Percentiles rank a stretch among this genome's conserved stretches.
Evolutionary conservation across 73 alveolate species (phyloP).

Genomic region (Tetrahymena elliotti): DNA sequence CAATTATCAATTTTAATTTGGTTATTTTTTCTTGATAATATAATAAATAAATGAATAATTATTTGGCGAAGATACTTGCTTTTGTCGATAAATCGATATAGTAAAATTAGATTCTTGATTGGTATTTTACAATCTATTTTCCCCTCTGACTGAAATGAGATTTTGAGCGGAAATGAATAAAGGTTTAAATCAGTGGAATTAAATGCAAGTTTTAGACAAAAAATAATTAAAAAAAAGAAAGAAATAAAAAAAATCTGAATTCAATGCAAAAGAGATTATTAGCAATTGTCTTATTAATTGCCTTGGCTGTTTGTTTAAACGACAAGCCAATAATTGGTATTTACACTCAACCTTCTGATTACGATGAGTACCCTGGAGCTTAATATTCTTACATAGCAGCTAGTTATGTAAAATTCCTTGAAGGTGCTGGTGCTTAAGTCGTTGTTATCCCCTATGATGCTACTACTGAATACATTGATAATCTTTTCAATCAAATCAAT

Average conservation of each 20-base stretch:
- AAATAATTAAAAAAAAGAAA: background rate
- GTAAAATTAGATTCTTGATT: background rate
- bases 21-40: no score
- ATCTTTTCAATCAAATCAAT: constrained; percentile 5
- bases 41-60: no score
- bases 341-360: constrained; percentile 25
- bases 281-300: background rate
- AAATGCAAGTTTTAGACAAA: background rate
- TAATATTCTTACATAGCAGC: constrained; percentile 44
- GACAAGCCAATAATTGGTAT: constrained; percentile 23
- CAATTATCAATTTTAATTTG: no score
- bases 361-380: background rate
- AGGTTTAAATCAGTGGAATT: no score
- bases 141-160: background rate
- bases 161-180: no score
- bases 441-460: constrained; percentile 49
- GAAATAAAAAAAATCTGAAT: background rate
- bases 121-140: background rate
- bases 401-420: constrained; percentile 52
- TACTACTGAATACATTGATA: constrained; percentile 9
- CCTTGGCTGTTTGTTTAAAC: background rate
- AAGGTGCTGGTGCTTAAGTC: constrained; percentile 57
- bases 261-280: background rate
- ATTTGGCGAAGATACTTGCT: background rate
- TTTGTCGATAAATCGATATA: background rate